phyloP scores from a whole-genome alignment of 2,329 filamentous ascomycete genomes.

The Seiridium unicorne region DNA sequence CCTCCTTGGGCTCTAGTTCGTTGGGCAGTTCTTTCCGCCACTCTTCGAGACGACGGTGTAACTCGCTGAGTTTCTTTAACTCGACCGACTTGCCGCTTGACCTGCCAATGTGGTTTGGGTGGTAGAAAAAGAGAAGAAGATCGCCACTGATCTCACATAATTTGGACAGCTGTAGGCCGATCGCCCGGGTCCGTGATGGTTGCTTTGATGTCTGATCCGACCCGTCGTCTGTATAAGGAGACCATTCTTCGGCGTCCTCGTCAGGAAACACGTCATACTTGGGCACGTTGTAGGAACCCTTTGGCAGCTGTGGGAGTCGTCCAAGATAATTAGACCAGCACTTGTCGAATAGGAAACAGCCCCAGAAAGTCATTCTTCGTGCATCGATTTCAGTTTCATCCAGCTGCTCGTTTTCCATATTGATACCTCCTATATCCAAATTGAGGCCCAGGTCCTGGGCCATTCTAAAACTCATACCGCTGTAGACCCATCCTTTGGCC shows the following conservation, averaged over 20 bases:
- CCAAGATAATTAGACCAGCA: conserved; percentile 98
- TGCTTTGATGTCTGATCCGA: conserved; percentile 72
- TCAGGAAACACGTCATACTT: conserved; percentile 89
- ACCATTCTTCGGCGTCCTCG: conserved; percentile 85
- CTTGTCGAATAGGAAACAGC: conserved; percentile 97
- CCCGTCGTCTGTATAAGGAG: conserved; percentile 82
- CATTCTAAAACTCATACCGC: conserved; percentile 98
- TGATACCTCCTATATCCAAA: conserved; percentile 70
- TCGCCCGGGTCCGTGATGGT: conserved; percentile 77
- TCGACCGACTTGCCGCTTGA: conserved; percentile 76
- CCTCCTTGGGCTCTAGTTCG: conserved; percentile 87
- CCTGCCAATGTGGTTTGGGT: conserved; percentile 65
- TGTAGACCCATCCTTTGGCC: conserved; percentile 97
- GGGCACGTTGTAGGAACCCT: conserved; percentile 75
- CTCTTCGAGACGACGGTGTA: conserved; percentile 84
- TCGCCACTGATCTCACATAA: conserved; percentile 94
- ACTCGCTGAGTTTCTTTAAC: conserved; percentile 86
- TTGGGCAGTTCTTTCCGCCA: conserved; percentile 83
- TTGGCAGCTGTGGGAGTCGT: conserved; percentile 81
- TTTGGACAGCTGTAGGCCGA: conserved; percentile 76
- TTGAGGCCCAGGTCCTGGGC: conserved; percentile 91
- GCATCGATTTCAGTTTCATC: conserved; percentile 86
- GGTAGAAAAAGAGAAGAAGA: conserved; percentile 85
- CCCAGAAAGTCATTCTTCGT: conserved; percentile 91
- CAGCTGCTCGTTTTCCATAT: conserved; percentile 55